Evolutionary conservation across 495 filamentous ascomycete species (phyloP), one percentile per base, ranked within the genome.

Genomic region (Xanthoparmelia taractica): DNA sequence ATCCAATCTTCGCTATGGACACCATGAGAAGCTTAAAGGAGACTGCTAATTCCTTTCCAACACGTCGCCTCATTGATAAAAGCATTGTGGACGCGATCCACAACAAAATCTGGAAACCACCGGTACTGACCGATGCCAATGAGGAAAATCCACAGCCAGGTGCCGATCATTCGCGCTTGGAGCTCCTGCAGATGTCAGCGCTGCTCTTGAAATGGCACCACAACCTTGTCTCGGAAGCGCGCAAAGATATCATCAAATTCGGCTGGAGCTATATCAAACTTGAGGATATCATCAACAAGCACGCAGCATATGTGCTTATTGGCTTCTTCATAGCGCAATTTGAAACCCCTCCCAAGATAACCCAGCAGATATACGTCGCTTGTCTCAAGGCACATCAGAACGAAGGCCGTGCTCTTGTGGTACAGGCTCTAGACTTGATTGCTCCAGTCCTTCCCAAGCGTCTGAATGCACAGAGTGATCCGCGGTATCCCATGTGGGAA

Each of bases 181-280:
- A 99, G 70, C 80, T 96, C 15, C 82, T 99, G 20, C 95, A 99
- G 70, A 81, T 97, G 63, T 96, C 94, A 0, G 92, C 95, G 1
- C 81, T 99, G 76, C 78, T 99, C 37, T 86, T 99, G 72, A 97
- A 97, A 68, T 95, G 97, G 65, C 91, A 97, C 65, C 82, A 89
- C 63, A 80, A 81, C 33, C 86, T 92, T 29, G 80, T 97, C 12
- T 84, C 91, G 58, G 93, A 97, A 69, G 88, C 90, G 8, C 88
- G 95, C 27, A 99, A 97, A 73, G 95, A 99, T 65, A 90, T 99
- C 63, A 97, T 99, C 69, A 97, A 96, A 73, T 97, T 97, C 73
- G 92, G 91, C 6, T 99, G 95, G 95, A 97, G 92, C 34, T 97
- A 94, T 71, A 97, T 97, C 63, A 86, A 90, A 23, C 84, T 99